A percentile compares a stretch with the other conserved stretches of the same genome.
phyloP scores from a whole-genome alignment of 1,284 basidiomycete genomes.

The Spongispora temasekensis region DNA sequence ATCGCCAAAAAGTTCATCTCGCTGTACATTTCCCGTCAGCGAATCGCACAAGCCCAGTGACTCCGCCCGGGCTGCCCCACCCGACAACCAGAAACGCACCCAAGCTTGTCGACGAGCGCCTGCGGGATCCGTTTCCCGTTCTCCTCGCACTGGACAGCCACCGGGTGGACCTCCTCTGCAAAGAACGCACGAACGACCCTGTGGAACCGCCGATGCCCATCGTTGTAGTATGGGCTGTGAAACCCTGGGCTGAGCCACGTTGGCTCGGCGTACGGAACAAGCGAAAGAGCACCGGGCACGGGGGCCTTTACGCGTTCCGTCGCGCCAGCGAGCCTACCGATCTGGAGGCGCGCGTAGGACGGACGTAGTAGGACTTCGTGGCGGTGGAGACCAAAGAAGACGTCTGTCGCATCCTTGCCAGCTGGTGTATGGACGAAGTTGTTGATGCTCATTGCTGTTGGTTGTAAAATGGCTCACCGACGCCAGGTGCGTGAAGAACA shows the following conservation, averaged over 20 bases:
- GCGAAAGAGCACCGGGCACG: constrained; percentile 66
- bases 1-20: constrained; percentile 84
- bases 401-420: constrained; percentile 83
- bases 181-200: constrained; percentile 65
- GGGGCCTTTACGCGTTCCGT: constrained; percentile 61
- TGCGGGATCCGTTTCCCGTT: constrained; percentile 78
- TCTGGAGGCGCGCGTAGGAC: constrained; percentile 80
- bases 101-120: constrained; percentile 72
- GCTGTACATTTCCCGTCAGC: constrained; percentile 35
- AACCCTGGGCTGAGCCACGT: constrained; percentile 85
- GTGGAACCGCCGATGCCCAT: constrained; percentile 69
- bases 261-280: constrained; percentile 89
- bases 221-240: constrained; percentile 83
- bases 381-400: constrained; percentile 91
- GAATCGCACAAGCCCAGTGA: neutral
- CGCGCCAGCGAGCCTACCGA: constrained; percentile 77
- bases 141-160: constrained; percentile 72
- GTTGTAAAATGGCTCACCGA: constrained; percentile 38
- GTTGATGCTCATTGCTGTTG: neutral
- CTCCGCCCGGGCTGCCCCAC: neutral
- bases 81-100: constrained; percentile 42
- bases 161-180: constrained; percentile 61
- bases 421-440: constrained; percentile 35
- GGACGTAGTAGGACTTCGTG: constrained; percentile 83
- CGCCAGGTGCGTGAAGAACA: constrained; percentile 47